Evolutionary conservation across 495 filamentous ascomycete species (phyloP).

Genomic region (Parathielavia appendiculata): DNA sequence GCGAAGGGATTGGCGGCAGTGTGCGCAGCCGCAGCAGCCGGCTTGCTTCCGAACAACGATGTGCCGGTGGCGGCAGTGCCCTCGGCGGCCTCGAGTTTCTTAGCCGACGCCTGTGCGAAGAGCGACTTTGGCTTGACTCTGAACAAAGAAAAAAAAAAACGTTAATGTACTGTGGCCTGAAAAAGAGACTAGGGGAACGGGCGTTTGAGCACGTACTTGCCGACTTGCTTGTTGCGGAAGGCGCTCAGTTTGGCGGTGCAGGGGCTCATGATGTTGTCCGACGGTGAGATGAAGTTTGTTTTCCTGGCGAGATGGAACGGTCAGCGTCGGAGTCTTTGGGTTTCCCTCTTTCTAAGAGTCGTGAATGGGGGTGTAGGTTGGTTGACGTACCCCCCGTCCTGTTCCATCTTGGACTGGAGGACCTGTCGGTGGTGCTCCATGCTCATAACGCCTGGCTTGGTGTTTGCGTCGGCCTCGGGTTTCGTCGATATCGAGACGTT

Average conservation of each 20-base stretch:
- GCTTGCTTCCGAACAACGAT: conserved; percentile 26
- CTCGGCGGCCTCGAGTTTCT: conserved; percentile 44
- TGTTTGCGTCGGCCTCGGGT: conserved; percentile 22
- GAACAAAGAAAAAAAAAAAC: neutral
- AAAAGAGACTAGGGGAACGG: neutral
- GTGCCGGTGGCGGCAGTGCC: conserved; percentile 29
- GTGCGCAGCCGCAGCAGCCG: neutral
- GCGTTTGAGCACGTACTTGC: conserved; percentile 48
- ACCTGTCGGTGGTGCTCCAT: conserved; percentile 80
- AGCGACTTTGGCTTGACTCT: conserved; percentile 60
- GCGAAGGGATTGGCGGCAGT: neutral
- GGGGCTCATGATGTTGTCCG: conserved; percentile 87
- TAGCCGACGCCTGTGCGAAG: conserved; percentile 56
- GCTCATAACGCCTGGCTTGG: conserved; percentile 48
- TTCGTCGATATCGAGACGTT: conserved; percentile 43
- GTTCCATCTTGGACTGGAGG: conserved; percentile 61
- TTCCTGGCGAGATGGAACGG: conserved; percentile 28
- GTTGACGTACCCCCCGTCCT: conserved; percentile 59
- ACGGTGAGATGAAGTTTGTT: conserved; percentile 79
- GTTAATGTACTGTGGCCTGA: conserved; percentile 11
- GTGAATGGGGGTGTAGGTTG: neutral
- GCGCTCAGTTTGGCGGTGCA: conserved; percentile 86
- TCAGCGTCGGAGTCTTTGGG: neutral
- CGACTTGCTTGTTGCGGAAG: conserved; percentile 75
- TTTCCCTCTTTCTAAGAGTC: neutral